These are phyloP conservation scores for Pichia cabralensis DNA, from an alignment of 805 yeast species.

Conservation along the genomic window DNA sequence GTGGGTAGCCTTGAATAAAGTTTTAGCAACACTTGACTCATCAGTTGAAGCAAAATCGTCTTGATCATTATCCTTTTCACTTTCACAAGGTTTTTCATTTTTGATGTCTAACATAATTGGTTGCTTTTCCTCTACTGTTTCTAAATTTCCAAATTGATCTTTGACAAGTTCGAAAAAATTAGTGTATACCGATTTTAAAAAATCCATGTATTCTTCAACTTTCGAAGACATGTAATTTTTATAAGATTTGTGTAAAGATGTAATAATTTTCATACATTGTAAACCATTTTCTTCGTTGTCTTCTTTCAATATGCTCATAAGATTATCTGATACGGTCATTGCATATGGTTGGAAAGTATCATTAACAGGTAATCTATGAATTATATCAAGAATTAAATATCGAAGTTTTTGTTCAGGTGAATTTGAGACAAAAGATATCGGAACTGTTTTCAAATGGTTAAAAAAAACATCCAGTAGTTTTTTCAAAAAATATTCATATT, in stretches of 20 bases:
- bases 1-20: conserved; percentile 54
- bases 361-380: conserved; percentile 74
- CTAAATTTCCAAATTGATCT: conserved; percentile 43
- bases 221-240: conserved; percentile 56
- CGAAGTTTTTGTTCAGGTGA: conserved; percentile 74
- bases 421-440: conserved; percentile 56
- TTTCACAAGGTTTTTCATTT: not conserved
- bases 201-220: conserved; percentile 69
- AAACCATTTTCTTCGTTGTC: conserved; percentile 97
- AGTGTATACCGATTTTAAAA: conserved; percentile 66
- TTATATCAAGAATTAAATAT: conserved; percentile 62
- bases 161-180: conserved; percentile 70
- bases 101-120: conserved; percentile 1
- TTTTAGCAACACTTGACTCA: conserved; percentile 32
- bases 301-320: conserved; percentile 48
- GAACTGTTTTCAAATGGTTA: conserved; percentile 52
- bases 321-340: conserved; percentile 42
- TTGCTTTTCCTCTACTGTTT: not conserved
- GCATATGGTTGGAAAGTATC: conserved; percentile 72
- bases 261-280: conserved; percentile 76
- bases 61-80: not conserved
- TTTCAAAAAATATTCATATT: conserved; percentile 67
- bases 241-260: conserved; percentile 78
- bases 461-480: conserved; percentile 63
- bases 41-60: conserved; percentile 31